Evolutionary conservation across 139 green algal genomes (phyloP).

Genomic region (Tetradesmus lagerheimii): DNA sequence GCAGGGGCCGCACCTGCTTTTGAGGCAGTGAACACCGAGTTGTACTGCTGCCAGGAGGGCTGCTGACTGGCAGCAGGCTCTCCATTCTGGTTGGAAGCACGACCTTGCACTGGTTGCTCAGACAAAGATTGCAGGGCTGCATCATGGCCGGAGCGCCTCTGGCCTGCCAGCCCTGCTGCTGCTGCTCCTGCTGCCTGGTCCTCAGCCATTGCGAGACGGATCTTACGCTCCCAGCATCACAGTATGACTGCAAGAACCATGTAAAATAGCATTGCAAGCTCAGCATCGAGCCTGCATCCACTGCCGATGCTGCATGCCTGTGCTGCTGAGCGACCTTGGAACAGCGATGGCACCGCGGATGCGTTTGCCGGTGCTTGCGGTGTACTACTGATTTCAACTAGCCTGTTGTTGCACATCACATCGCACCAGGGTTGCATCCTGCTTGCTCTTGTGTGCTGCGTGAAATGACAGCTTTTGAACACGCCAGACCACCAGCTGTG

Average conservation of each 20-base stretch:
- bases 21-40: constrained; percentile 94
- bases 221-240: too few species aligned
- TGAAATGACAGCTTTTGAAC: not conserved
- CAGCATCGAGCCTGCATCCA: not conserved
- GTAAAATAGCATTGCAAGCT: too few species aligned
- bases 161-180: not conserved
- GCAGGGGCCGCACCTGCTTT: constrained; percentile 81
- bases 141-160: not conserved
- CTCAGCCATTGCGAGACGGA: not conserved
- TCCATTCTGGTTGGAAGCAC: too few species aligned
- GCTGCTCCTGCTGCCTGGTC: not conserved
- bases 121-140: not conserved
- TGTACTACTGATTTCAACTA: not conserved
- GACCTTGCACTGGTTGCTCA: not conserved
- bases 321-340: not conserved
- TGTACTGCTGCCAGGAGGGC: constrained; percentile 66
- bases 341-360: not conserved
- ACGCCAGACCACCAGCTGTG: too few species aligned
- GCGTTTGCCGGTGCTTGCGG: not conserved
- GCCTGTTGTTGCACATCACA: not conserved
- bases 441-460: not conserved
- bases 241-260: too few species aligned
- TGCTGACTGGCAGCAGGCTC: not conserved
- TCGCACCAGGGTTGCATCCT: not conserved
- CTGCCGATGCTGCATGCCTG: not conserved